Conservation (phyloP, 2,329 filamentous ascomycete genomes). For the Trichothecium roseum region DNA sequence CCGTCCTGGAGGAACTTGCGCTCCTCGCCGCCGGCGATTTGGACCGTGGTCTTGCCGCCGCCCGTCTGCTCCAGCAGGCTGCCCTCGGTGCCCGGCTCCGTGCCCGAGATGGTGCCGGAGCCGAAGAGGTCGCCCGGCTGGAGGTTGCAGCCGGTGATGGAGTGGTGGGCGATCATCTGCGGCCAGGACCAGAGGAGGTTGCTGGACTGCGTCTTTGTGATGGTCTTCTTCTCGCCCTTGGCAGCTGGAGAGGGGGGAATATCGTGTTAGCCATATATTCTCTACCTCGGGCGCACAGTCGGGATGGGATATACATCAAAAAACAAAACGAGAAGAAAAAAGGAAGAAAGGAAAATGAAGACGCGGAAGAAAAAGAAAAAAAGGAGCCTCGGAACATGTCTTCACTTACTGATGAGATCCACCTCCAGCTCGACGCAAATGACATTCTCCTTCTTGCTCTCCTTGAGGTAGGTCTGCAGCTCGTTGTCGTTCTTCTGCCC, state of each 20-base stretch:
- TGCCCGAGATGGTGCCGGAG: constrained; percentile 65
- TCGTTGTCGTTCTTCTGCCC: constrained; percentile 21
- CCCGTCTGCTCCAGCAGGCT: constrained; percentile 64
- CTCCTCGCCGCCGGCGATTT: constrained; percentile 53
- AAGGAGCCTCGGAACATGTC: fast-evolving
- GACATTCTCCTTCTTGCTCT: constrained; percentile 31
- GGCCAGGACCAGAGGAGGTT: constrained; percentile 68
- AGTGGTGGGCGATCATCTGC: constrained; percentile 77
- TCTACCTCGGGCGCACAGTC: neutral
- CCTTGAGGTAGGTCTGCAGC: constrained; percentile 38
- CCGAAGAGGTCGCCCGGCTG: constrained; percentile 66
- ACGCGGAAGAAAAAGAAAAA: fast-evolving
- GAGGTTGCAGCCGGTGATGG: constrained; percentile 66
- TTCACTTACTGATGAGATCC: constrained; percentile 25
- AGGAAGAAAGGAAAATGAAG: no score
- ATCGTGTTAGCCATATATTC: constrained; percentile 2
- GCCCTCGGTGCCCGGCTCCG: constrained; percentile 52
- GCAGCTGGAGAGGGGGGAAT: constrained; percentile 18
- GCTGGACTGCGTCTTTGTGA: constrained; percentile 22
- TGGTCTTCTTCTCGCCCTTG: constrained; percentile 18
- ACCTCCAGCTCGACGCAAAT: constrained; percentile 27
- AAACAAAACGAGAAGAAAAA: no score
- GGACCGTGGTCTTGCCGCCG: constrained; percentile 55
- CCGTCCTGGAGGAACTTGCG: constrained; percentile 66
- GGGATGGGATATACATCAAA: no score